A percentile compares a stretch with the other conserved stretches of the same genome.
These are phyloP conservation scores for Chlamydomonas urium DNA, from an alignment of 139 green algal genomes.

Conservation along the genomic window DNA sequence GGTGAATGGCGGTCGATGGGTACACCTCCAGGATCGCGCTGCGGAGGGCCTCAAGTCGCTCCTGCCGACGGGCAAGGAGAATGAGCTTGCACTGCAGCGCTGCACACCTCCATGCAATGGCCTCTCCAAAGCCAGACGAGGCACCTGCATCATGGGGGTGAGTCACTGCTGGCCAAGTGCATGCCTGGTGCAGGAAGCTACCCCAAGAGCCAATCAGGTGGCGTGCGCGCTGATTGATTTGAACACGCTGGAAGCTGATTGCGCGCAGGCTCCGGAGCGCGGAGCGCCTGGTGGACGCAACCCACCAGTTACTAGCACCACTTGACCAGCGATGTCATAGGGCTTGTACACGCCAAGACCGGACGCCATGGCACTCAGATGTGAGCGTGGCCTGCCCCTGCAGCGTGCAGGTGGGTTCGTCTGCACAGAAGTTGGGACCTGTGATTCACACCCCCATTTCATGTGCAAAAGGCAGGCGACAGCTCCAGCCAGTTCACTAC, in stretches of 20 bases:
- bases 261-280: too few relatives aligned
- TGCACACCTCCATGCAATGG: slow-evolving; percentile 10
- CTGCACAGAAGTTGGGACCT: too few relatives aligned
- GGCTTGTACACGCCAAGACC: too few relatives aligned
- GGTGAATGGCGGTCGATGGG: slow-evolving; percentile 35
- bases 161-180: slow-evolving; percentile 15
- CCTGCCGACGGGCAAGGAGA: neutral
- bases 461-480: too few relatives aligned
- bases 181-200: slow-evolving; percentile 35
- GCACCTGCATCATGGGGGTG: neutral
- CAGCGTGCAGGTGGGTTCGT: too few relatives aligned
- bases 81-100: neutral
- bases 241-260: too few relatives aligned
- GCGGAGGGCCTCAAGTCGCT: neutral
- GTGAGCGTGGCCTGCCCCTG: too few relatives aligned
- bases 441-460: too few relatives aligned
- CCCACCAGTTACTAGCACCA: slow-evolving; percentile 1
- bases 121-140: slow-evolving; percentile 15
- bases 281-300: neutral
- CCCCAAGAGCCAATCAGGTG: neutral
- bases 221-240: too few relatives aligned
- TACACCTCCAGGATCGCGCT: neutral
- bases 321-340: slow-evolving; percentile 5
- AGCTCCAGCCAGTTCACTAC: too few relatives aligned
- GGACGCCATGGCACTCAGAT: too few relatives aligned